A percentile compares a stretch with the other conserved stretches of the same genome.
Evolutionary conservation across 345 rosid genomes (phyloP).

Genomic region (Bretschneidera sinensis): DNA sequence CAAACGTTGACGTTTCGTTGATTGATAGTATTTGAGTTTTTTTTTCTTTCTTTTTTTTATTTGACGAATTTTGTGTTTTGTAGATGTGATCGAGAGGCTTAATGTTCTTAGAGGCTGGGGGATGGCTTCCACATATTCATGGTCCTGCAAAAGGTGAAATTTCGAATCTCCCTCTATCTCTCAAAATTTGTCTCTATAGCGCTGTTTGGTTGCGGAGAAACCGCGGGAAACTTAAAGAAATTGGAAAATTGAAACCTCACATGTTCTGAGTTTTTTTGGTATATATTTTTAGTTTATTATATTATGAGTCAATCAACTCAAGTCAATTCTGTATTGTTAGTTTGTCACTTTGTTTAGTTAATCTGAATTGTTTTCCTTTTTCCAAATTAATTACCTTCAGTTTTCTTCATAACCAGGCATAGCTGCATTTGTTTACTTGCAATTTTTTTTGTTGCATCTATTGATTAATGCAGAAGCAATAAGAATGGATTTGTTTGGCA

Average conservation of each 20-base stretch:
- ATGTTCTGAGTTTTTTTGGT: not conserved
- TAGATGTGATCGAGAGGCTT: conserved; percentile 85
- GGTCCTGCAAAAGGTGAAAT: conserved; percentile 83
- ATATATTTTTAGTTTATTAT: too few relatives aligned
- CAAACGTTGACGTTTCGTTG: not conserved
- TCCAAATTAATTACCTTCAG: too few relatives aligned
- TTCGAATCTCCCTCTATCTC: not conserved
- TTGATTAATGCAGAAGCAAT: conserved; percentile 59
- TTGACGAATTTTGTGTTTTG: conserved; percentile 1
- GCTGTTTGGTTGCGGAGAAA: conserved; percentile 17
- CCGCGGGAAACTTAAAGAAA: conserved; percentile 2
- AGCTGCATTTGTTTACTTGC: not conserved
- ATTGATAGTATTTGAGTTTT: not conserved
- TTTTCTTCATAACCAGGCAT: too few relatives aligned
- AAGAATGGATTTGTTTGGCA: conserved; percentile 99
- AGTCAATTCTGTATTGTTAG: not conserved
- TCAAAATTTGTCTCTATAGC: too few relatives aligned
- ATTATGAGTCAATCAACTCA: not conserved
- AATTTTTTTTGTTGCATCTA: too few relatives aligned
- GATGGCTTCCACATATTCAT: conserved; percentile 85
- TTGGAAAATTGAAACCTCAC: not conserved
- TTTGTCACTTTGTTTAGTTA: too few relatives aligned
- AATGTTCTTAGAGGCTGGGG: conserved; percentile 92
- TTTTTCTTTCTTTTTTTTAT: not conserved
- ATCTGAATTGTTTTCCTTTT: too few relatives aligned